These are phyloP conservation scores for Glycine tomentella DNA, from an alignment of 306 rosid genomes.

Conservation along the genomic window DNA sequence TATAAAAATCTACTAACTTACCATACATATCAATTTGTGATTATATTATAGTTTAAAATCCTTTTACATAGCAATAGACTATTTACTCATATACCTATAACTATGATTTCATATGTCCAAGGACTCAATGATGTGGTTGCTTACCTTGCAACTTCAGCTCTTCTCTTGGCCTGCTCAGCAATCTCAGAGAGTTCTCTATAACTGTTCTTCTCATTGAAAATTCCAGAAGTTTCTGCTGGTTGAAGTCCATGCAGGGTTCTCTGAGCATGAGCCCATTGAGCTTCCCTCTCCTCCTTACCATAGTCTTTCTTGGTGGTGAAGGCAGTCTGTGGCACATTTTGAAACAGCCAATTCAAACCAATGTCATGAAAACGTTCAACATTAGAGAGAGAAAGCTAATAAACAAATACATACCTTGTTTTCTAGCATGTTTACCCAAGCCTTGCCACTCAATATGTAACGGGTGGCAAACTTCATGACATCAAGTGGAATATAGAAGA, in stretches of 20 bases:
- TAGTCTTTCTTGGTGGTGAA: constrained; percentile 99
- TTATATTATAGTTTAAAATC: neutral
- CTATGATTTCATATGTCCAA: neutral
- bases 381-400: constrained; percentile 4
- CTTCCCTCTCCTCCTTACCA: constrained; percentile 94
- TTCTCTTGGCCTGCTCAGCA: constrained; percentile 97
- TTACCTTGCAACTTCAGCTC: constrained; percentile 99
- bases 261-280: constrained; percentile 99
- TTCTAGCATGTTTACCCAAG: constrained; percentile 88
- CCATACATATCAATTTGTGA: neutral
- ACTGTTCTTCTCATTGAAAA: constrained; percentile 85
- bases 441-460: constrained; percentile 95
- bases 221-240: constrained; percentile 66
- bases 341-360: constrained; percentile 32
- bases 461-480: constrained; percentile 80
- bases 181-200: constrained; percentile 96
- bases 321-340: constrained; percentile 74
- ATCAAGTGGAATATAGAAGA: constrained; percentile 89
- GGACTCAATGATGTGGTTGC: constrained; percentile 13
- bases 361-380: constrained; percentile 12
- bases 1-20: neutral
- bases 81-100: neutral
- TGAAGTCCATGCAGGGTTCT: constrained; percentile 97
- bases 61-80: neutral
- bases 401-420: constrained; percentile 68